phyloP scores from a whole-genome alignment of 345 rosid genomes.

The Cardamine occulta region DNA sequence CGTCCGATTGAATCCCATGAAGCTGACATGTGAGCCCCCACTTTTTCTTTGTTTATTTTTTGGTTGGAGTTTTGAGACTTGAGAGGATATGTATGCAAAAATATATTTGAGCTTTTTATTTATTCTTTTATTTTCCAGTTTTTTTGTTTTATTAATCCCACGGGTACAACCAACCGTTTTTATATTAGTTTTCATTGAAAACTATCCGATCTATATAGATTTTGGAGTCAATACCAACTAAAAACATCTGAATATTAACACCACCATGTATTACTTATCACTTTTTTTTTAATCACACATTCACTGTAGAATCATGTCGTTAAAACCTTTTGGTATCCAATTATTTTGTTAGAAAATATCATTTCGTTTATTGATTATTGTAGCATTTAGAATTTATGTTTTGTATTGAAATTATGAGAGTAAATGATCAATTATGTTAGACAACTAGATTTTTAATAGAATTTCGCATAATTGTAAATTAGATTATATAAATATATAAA shows the following conservation, averaged over 20 bases:
- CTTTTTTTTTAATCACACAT: neutral
- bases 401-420: neutral
- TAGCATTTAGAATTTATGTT: neutral
- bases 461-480: neutral
- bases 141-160: conserved; percentile 23
- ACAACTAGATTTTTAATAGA: neutral
- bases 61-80: conserved; percentile 4
- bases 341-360: neutral
- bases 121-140: neutral
- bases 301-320: neutral
- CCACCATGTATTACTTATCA: neutral
- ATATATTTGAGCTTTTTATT: neutral
- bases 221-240: conserved; percentile 34
- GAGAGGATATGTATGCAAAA: conserved; percentile 23
- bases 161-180: conserved; percentile 23
- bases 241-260: conserved; percentile 3
- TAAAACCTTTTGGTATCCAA: neutral
- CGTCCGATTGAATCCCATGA: conserved; percentile 47
- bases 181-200: conserved; percentile 1
- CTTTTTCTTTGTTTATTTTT: conserved; percentile 9
- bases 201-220: conserved; percentile 12
- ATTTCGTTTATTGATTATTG: neutral
- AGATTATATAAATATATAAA: neutral
- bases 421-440: neutral
- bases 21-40: conserved; percentile 50